These are phyloP conservation scores for Helotiales sp. DNA, from an alignment of 2,329 filamentous ascomycete genomes.

Conservation along the genomic window DNA sequence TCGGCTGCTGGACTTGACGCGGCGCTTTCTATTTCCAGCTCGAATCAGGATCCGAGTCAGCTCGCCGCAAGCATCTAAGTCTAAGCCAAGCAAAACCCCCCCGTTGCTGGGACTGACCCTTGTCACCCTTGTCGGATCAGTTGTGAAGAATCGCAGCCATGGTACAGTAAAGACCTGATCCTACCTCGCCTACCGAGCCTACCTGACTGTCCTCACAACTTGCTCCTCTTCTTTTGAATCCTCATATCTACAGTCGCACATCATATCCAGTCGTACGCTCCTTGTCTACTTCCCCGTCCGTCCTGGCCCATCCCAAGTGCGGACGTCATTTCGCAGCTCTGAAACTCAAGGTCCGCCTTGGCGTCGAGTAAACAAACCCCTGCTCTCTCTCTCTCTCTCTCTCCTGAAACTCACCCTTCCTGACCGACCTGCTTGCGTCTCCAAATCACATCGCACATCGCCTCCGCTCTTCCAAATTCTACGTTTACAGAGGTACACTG, in stretches of 20 bases:
- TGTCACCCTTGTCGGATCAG: background rate
- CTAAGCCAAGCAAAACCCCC: background rate
- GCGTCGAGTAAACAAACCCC: slow-evolving; percentile 15
- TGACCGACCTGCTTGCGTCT: background rate
- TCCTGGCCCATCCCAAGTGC: background rate
- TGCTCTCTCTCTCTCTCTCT: background rate
- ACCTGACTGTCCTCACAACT: background rate
- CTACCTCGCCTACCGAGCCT: too few species aligned
- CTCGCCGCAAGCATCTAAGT: background rate
- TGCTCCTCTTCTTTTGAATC: background rate
- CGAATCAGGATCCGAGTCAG: background rate
- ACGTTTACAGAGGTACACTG: background rate
- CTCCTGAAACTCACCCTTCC: slow-evolving; percentile 13
- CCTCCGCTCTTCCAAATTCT: background rate
- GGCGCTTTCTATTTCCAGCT: slow-evolving; percentile 8
- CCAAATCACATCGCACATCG: slow-evolving; percentile 4
- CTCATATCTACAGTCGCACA: background rate
- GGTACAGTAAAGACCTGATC: background rate
- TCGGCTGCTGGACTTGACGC: background rate
- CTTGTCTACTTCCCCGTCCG: background rate
- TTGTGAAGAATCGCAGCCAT: background rate
- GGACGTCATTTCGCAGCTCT: slow-evolving; percentile 2
- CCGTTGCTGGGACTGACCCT: background rate
- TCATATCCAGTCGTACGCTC: background rate
- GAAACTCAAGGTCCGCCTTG: slow-evolving; percentile 8